A percentile compares a stretch with the other conserved stretches of the same genome.
phyloP scores from a whole-genome alignment of 1,139 yeast genomes.

The Arxiozyma slooffiae region DNA sequence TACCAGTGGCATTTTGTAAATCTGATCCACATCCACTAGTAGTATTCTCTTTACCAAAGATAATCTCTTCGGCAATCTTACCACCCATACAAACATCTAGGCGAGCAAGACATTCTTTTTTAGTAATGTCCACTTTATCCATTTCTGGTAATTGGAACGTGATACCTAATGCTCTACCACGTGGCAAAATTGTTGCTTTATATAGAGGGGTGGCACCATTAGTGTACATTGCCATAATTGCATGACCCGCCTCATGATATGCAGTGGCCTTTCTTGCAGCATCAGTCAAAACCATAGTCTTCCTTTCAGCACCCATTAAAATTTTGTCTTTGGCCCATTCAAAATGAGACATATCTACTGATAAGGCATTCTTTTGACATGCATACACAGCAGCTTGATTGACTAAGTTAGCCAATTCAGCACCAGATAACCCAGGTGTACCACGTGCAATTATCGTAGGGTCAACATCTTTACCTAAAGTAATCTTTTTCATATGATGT shows the following conservation, averaged over 20 bases:
- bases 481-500: slow-evolving; percentile 89
- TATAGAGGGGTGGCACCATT: slow-evolving; percentile 94
- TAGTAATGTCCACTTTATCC: slow-evolving; percentile 93
- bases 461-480: slow-evolving; percentile 75
- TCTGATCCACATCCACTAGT: slow-evolving; percentile 94
- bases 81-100: slow-evolving; percentile 99
- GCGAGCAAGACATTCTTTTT: slow-evolving; percentile 79
- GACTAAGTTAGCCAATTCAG: slow-evolving; percentile 88
- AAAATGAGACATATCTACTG: slow-evolving; percentile 83
- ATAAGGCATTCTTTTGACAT: slow-evolving; percentile 79
- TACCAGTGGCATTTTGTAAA: slow-evolving; percentile 76
- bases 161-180: slow-evolving; percentile 93
- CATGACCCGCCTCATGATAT: slow-evolving; percentile 98
- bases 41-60: slow-evolving; percentile 84
- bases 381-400: slow-evolving; percentile 98
- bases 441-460: slow-evolving; percentile 88
- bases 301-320: slow-evolving; percentile 94
- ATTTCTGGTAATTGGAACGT: slow-evolving; percentile 96
- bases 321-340: slow-evolving; percentile 99
- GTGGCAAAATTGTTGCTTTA: slow-evolving; percentile 91
- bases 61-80: slow-evolving; percentile 88
- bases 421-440: slow-evolving; percentile 96
- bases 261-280: slow-evolving; percentile 91
- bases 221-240: slow-evolving; percentile 91
- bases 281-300: slow-evolving; percentile 94